Evolutionary conservation across 2,329 filamentous ascomycete genomes (phyloP), one percentile per base, ranked within the genome.

Genomic region (Penicillium sp.): DNA sequence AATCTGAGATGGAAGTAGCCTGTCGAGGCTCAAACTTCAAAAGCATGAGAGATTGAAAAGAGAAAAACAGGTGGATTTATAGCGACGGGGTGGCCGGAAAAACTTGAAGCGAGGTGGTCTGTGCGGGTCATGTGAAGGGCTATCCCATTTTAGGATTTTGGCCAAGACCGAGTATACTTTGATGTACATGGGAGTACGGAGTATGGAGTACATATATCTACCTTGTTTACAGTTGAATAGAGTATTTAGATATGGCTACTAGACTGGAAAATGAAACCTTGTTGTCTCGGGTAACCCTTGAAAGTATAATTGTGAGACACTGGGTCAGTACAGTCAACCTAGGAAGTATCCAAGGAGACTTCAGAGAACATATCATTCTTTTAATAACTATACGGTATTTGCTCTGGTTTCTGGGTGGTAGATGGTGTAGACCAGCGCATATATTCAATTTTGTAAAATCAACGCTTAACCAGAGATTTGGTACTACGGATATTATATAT

Each of bases 41-140:
- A 60, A 55, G 45, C 59, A 67, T 61, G 57, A 35, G 36, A 50
- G 55, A 52, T 53, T 45, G 44, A 53, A 61, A 53, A 60, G 38
- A 43, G 33, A 33, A 46, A 58, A 57, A 53, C 35, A 60, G 56
- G 55, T 43, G 17, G 17, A 58, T 64, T 60, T 63, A 66, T 59
- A 58, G 43, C 47, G 50, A 62, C 54, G 60, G 53, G 44, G 52
- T 58, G 44, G 52, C 52, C 62, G 62, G 63, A 61, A 62, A 62
- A 61, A 65, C 58, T 49, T 56, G 70, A 73, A 73, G 70, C 70
- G 70, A 73, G 65, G 22, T 71, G 70, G 68, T 42, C 68, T 62
- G 69, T 73, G 70, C 60, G 5, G 16, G 5, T 58, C 67, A 71
- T 68, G 66, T 71, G 68, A 62, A 48, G 43, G 12, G 8, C 40